A percentile compares a stretch with the other conserved stretches of the same genome.
Evolutionary conservation across 345 rosid species (phyloP).

Genomic region (Erysimum cheiranthoides): DNA sequence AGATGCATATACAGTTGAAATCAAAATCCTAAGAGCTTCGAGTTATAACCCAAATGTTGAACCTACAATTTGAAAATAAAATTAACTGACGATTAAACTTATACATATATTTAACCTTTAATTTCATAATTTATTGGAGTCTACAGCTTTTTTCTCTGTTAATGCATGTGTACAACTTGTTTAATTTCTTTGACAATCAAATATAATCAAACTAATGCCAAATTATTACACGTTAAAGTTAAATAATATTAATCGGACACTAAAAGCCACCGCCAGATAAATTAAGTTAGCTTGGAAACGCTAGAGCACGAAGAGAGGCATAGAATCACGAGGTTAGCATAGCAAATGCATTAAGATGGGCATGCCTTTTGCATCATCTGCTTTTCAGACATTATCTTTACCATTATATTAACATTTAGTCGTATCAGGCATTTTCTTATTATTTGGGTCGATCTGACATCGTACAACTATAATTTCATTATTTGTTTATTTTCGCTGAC

Average conservation of each 20-base stretch:
- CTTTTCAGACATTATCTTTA: constrained; percentile 40
- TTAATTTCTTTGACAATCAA: background rate
- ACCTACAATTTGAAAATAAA: too few relatives aligned
- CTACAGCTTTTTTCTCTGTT: background rate
- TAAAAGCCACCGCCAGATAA: constrained; percentile 22
- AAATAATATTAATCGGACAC: constrained; percentile 2
- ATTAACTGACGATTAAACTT: background rate
- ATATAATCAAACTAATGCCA: constrained; percentile 7
- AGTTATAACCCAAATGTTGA: too few relatives aligned
- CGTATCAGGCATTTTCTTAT: constrained; percentile 36
- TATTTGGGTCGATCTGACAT: constrained; percentile 39
- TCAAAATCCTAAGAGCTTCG: too few relatives aligned
- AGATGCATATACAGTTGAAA: too few relatives aligned
- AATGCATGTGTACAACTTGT: constrained; percentile 10
- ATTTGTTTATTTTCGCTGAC: constrained; percentile 16
- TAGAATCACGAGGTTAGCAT: constrained; percentile 41
- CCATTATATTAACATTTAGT: constrained; percentile 34
- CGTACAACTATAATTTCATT: constrained; percentile 25
- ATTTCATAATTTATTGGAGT: background rate
- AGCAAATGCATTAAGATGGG: constrained; percentile 41
- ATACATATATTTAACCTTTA: background rate
- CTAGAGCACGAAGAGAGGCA: constrained; percentile 39
- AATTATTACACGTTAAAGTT: constrained; percentile 5
- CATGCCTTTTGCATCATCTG: constrained; percentile 43
- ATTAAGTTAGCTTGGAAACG: constrained; percentile 38